These are phyloP conservation scores for Tulasnella sp. DNA, from an alignment of 768 basidiomycete genomes.

Conservation along the genomic window DNA sequence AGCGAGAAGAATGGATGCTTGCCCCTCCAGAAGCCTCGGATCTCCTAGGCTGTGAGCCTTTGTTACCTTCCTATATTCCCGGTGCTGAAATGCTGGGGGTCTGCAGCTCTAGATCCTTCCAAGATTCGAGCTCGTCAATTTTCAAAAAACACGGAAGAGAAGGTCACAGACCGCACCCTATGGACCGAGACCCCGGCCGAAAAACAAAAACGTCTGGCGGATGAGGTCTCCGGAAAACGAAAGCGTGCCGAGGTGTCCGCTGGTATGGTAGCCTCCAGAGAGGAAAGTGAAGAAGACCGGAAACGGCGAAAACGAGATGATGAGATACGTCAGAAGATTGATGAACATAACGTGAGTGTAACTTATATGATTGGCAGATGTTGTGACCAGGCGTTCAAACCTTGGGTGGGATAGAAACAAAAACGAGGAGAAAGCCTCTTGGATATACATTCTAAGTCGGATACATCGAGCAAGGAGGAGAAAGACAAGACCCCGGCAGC, in stretches of 20 bases:
- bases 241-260: constrained; percentile 44
- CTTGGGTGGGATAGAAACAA: constrained; percentile 20
- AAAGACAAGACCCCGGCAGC: constrained; percentile 42
- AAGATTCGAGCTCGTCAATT: constrained; percentile 74
- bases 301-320: constrained; percentile 55
- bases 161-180: constrained; percentile 44
- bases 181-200: constrained; percentile 99
- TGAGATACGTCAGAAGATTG: constrained; percentile 57
- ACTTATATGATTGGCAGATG: too few species aligned
- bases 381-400: not conserved
- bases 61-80: not conserved
- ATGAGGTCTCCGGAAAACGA: constrained; percentile 89
- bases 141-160: constrained; percentile 30
- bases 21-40: constrained; percentile 78
- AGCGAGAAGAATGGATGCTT: constrained; percentile 98
- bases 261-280: constrained; percentile 31
- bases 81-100: not conserved
- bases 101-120: constrained; percentile 54
- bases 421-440: constrained; percentile 44
- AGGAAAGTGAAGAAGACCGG: constrained; percentile 28
- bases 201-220: constrained; percentile 77
- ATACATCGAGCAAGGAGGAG: constrained; percentile 25
- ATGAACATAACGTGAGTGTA: constrained; percentile 57
- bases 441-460: constrained; percentile 34
- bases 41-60: constrained; percentile 55